Evolutionary conservation across 2,329 filamentous ascomycete genomes (phyloP).

Genomic region (Didymella exigua): DNA sequence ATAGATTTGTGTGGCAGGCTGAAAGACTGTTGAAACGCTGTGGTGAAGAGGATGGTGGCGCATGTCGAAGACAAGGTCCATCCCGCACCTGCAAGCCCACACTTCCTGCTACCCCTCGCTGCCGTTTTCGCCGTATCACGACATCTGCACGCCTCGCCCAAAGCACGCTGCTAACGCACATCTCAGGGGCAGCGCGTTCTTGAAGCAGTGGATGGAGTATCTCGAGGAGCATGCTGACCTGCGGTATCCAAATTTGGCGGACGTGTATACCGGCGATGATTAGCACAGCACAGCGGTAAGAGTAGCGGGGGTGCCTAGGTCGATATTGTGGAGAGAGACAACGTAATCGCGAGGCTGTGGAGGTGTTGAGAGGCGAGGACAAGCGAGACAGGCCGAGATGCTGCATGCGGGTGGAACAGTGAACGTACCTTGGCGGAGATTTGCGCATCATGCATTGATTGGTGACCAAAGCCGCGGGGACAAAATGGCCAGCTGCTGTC

Average conservation of each 20-base stretch:
- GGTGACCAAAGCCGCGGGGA: not conserved
- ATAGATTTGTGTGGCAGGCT: slow-evolving; percentile 10
- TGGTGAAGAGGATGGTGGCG: slow-evolving; percentile 5
- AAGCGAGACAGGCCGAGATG: slow-evolving; percentile 19
- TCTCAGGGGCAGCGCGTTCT: slow-evolving; percentile 77
- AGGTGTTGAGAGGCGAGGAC: slow-evolving; percentile 14
- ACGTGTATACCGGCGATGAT: slow-evolving; percentile 48
- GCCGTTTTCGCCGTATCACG: slow-evolving; percentile 12
- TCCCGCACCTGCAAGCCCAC: slow-evolving; percentile 16
- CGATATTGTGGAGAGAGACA: slow-evolving; percentile 10
- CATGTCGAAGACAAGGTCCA: slow-evolving; percentile 4
- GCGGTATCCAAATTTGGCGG: slow-evolving; percentile 76
- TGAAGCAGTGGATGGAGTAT: slow-evolving; percentile 89
- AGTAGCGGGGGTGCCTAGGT: not conserved
- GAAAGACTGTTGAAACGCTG: slow-evolving; percentile 7
- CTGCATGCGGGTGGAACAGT: slow-evolving; percentile 13
- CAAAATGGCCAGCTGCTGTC: not conserved
- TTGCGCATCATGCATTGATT: slow-evolving; percentile 8
- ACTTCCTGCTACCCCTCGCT: not conserved
- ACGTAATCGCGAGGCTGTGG: slow-evolving; percentile 4
- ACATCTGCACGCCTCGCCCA: slow-evolving; percentile 4
- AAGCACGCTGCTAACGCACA: slow-evolving; percentile 23
- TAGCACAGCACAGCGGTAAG: not conserved
- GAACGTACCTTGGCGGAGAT: slow-evolving; percentile 4
- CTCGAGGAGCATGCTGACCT: slow-evolving; percentile 89